Percentiles rank a stretch among this genome's conserved stretches.
These are phyloP conservation scores for Lentinula sp. DNA, from an alignment of 768 basidiomycete genomes.

Conservation along the genomic window DNA sequence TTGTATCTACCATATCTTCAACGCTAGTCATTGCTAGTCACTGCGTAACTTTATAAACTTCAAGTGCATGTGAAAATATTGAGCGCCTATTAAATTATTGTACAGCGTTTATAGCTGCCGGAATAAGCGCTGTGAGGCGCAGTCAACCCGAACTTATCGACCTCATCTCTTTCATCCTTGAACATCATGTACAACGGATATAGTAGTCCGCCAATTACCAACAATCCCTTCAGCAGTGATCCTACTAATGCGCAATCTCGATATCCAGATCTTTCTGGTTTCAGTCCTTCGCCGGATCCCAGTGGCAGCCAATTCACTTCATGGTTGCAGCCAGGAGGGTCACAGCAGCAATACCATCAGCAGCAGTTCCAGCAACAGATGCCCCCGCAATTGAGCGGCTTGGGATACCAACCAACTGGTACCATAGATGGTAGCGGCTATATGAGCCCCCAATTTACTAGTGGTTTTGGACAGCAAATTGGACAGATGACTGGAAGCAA, in stretches of 20 bases:
- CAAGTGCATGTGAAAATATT: not conserved
- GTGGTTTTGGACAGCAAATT: conserved; percentile 54
- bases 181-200: conserved; percentile 7
- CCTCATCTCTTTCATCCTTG: not conserved
- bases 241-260: conserved; percentile 42
- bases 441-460: conserved; percentile 29
- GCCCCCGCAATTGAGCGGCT: conserved; percentile 19
- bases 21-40: too few relatives aligned
- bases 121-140: not conserved
- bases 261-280: conserved; percentile 55
- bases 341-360: conserved; percentile 24
- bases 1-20: not conserved
- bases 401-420: conserved; percentile 3
- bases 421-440: conserved; percentile 17
- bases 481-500: conserved; percentile 17
- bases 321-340: conserved; percentile 23
- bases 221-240: conserved; percentile 67
- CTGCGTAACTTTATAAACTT: too few relatives aligned
- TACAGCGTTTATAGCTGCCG: too few relatives aligned
- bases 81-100: not conserved
- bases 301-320: conserved; percentile 28
- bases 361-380: conserved; percentile 31
- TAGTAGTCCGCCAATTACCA: conserved; percentile 20
- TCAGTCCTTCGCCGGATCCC: conserved; percentile 14
- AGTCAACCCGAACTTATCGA: not conserved